Percentiles rank a stretch among this genome's conserved stretches.
These are phyloP conservation scores for Chytriomyces hyalinus DNA, from an alignment of 192 early-diverging fungal genomes.

Conservation along the genomic window DNA sequence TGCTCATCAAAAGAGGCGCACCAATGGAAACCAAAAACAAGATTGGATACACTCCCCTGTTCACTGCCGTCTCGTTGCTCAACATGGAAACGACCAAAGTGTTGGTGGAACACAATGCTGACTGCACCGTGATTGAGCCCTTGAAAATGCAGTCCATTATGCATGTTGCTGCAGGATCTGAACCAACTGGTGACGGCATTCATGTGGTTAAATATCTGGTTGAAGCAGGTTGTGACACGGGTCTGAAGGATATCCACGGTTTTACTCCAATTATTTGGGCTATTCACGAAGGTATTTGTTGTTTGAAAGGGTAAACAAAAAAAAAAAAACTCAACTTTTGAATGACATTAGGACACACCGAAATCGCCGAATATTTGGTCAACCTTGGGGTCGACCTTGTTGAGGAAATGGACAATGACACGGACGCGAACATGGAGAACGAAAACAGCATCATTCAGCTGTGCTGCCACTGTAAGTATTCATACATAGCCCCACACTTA, in stretches of 20 bases:
- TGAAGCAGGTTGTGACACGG: not conserved
- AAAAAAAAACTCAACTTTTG: not conserved
- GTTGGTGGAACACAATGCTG: not conserved
- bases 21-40: not conserved
- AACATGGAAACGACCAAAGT: not conserved
- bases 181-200: not conserved
- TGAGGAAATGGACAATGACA: not conserved
- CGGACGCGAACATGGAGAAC: not conserved
- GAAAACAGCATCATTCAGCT: slow-evolving; percentile 5
- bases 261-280: not conserved
- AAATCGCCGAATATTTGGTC: not conserved
- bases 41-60: not conserved
- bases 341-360: not conserved
- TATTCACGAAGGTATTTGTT: not conserved
- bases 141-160: not conserved
- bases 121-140: not conserved
- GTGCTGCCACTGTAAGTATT: not conserved
- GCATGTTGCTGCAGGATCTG: not conserved
- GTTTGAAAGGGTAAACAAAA: not conserved
- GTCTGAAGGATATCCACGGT: not conserved
- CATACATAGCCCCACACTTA: too few species aligned
- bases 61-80: not conserved
- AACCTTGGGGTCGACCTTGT: not conserved
- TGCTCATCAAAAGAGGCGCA: not conserved
- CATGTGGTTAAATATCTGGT: not conserved